A percentile compares a stretch with the other conserved stretches of the same genome.
phyloP scores from a whole-genome alignment of 768 basidiomycete genomes.

The Lactifluus volemus region DNA sequence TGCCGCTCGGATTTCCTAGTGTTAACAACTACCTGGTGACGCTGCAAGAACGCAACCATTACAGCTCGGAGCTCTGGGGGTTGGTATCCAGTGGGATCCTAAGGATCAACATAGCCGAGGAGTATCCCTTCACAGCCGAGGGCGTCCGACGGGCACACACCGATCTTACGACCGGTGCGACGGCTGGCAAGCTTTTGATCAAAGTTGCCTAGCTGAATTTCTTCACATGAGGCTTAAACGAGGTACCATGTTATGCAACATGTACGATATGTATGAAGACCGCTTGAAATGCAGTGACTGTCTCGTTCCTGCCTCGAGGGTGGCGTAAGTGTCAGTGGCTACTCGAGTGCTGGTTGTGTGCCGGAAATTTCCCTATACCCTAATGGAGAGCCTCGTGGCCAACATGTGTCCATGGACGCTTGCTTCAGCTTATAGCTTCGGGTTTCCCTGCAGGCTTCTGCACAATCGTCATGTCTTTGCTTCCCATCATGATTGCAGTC shows the following conservation, averaged over 20 bases:
- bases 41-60: conserved; percentile 59
- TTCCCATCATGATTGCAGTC: conserved; percentile 4
- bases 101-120: conserved; percentile 60
- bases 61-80: conserved; percentile 55
- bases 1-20: conserved; percentile 30
- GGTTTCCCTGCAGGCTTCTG: background rate
- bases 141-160: conserved; percentile 68
- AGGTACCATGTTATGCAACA: conserved; percentile 38
- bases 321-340: conserved; percentile 1
- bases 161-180: conserved; percentile 70
- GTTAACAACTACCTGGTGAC: conserved; percentile 66
- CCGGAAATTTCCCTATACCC: conserved; percentile 2
- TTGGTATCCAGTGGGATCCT: conserved; percentile 50
- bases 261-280: conserved; percentile 25
- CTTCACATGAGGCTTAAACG: conserved; percentile 35
- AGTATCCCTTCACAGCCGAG: conserved; percentile 79
- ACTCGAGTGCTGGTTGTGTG: background rate
- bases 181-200: conserved; percentile 80
- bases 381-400: conserved; percentile 14
- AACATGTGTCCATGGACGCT: background rate
- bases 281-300: conserved; percentile 7
- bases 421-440: conserved; percentile 5
- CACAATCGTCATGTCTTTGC: conserved; percentile 12
- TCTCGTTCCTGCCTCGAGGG: conserved; percentile 2
- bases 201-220: conserved; percentile 37